Base-by-base conservation (phyloP, 805 yeast genomes). In the Candida berthetii region DNA sequence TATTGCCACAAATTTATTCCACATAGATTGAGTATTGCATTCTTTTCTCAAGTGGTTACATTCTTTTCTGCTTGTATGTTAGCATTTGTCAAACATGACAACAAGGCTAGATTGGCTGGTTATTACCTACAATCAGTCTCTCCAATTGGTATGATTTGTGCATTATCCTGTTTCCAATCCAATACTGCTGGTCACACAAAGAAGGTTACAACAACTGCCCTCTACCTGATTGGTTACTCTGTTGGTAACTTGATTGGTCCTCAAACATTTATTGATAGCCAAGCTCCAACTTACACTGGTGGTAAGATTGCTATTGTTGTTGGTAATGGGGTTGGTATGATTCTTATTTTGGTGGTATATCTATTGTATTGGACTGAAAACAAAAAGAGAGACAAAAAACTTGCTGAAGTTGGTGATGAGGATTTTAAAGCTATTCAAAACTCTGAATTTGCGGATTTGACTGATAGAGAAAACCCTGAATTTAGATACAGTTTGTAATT, bases 171-270 rank as follows among this genome's bases (percentile, higher is more conserved):
- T 35, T 54, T 66, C 34, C 55, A 64, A 28, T 62, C 73, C 7
- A 71, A 83, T 55, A 71, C 80, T 28, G 80, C 88, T 1, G 91
- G 91, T 9, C 74, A 77, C 47, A 81, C 89, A 18, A 84, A 85
- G 58, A 78, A 82, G 48, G 68, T 78, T 48, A 68, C 78, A 4
- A 68, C 75, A 22, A 74, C 75, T 41, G 80, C 81, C 7, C 59
- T 78, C 22, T 71, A 70, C 33, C 68, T 82, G 55, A 69, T 82
- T 45, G 82, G 78, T 9, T 83, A 80, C 54, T 76, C 83, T 33
- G 72, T 76, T 35, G 84, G 85, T 8, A 77, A 80, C 55, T 62
- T 84, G 22, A 71, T 80, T 39, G 89, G 88, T 2, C 87, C 90
- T 4, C 86, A 80, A 58, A 68, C 82, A 16, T 83, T 84, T 62